Percentiles rank a stretch among this genome's conserved stretches.
Evolutionary conservation across 2,329 filamentous ascomycete species (phyloP).

Genomic region (Herpomyces periplanetae): DNA sequence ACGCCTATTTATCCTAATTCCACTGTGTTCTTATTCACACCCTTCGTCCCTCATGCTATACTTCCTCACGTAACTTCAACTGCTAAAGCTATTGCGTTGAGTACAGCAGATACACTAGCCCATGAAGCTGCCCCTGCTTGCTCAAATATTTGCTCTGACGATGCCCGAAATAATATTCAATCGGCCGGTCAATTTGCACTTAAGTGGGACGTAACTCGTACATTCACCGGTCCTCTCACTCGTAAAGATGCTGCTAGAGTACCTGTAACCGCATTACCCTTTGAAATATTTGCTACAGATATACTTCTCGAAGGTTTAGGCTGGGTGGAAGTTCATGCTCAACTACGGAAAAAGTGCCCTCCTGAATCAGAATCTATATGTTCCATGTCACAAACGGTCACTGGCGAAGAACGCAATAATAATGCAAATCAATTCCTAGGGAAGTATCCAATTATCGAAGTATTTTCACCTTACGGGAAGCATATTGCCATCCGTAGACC

Average conservation of each 20-base stretch:
- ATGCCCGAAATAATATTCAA: constrained; percentile 11
- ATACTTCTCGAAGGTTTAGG: constrained; percentile 67
- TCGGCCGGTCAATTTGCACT: constrained; percentile 37
- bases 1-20: constrained; percentile 26
- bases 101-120: constrained; percentile 17
- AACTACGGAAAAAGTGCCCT: constrained; percentile 34
- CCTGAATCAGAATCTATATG: too few relatives aligned
- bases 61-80: constrained; percentile 34
- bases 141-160: constrained; percentile 14
- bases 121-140: constrained; percentile 20
- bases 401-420: too few relatives aligned
- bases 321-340: constrained; percentile 57
- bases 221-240: constrained; percentile 31
- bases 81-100: constrained; percentile 34
- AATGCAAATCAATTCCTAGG: too few relatives aligned
- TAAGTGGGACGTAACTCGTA: constrained; percentile 42
- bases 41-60: constrained; percentile 53
- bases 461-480: constrained; percentile 50
- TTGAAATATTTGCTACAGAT: constrained; percentile 37
- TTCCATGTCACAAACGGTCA: too few relatives aligned
- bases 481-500: constrained; percentile 25
- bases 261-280: constrained; percentile 29
- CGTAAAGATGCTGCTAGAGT: constrained; percentile 18
- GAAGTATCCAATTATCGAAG: constrained; percentile 36
- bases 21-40: constrained; percentile 34